These are phyloP conservation scores for Aspergillus sparsus DNA, from an alignment of 495 filamentous ascomycete species.

Conservation along the genomic window DNA sequence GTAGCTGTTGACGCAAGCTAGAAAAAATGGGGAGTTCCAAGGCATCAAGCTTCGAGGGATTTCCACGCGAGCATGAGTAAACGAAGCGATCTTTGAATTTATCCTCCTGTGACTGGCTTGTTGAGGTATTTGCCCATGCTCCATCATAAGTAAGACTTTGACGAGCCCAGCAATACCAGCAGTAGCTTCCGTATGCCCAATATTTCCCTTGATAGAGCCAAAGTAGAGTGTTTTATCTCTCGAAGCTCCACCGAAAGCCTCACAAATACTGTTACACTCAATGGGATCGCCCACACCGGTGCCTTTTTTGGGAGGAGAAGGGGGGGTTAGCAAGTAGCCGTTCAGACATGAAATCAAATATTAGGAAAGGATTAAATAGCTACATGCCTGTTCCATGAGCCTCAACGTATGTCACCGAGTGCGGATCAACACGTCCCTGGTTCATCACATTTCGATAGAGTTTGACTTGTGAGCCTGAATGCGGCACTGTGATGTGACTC, in stretches of 20 bases:
- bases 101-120: slow-evolving; percentile 38
- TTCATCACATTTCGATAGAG: slow-evolving; percentile 26
- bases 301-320: slow-evolving; percentile 26
- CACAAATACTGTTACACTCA: slow-evolving; percentile 36
- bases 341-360: background rate
- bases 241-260: slow-evolving; percentile 32
- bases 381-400: slow-evolving; percentile 33
- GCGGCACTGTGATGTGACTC: slow-evolving; percentile 36
- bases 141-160: slow-evolving; percentile 49
- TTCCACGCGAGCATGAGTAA: slow-evolving; percentile 31
- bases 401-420: slow-evolving; percentile 24
- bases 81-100: slow-evolving; percentile 41
- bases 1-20: slow-evolving; percentile 51
- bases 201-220: slow-evolving; percentile 49
- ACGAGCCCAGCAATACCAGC: slow-evolving; percentile 48
- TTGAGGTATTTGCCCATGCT: slow-evolving; percentile 33
- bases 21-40: slow-evolving; percentile 28
- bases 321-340: too few relatives aligned
- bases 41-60: slow-evolving; percentile 29
- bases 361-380: background rate
- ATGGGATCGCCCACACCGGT: slow-evolving; percentile 47
- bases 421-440: slow-evolving; percentile 18
- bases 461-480: slow-evolving; percentile 30
- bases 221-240: slow-evolving; percentile 27
- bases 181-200: slow-evolving; percentile 51